These are phyloP conservation scores for Miscanthus sacchariflorus DNA, from an alignment of 202 grass and related monocot genomes.

Conservation along the genomic window DNA sequence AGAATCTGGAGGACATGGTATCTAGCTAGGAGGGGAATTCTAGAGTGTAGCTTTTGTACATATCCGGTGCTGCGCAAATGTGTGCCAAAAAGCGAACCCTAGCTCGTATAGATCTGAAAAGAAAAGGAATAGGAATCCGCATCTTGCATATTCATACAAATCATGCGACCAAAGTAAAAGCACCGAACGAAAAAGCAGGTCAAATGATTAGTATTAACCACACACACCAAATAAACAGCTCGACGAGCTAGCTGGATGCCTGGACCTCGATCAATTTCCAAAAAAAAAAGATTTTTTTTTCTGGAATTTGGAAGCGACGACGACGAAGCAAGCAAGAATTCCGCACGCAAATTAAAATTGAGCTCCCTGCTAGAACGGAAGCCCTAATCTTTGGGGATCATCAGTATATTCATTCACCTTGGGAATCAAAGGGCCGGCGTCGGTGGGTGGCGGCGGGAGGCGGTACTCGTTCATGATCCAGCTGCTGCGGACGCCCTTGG, in stretches of 20 bases:
- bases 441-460: conserved; percentile 53
- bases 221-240: conserved; percentile 15
- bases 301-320: background rate
- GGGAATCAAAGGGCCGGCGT: conserved; percentile 61
- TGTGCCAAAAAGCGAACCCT: conserved; percentile 63
- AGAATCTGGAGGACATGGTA: conserved; percentile 37
- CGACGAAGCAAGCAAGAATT: background rate
- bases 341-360: background rate
- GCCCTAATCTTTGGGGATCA: conserved; percentile 38
- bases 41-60: conserved; percentile 38
- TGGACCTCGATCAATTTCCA: background rate
- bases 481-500: conserved; percentile 84
- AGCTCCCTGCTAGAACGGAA: background rate
- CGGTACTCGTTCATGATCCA: conserved; percentile 99
- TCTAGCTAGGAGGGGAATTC: conserved; percentile 40
- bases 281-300: background rate
- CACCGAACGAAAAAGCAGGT: conserved; percentile 30
- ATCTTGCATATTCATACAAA: conserved; percentile 40
- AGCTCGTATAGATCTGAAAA: conserved; percentile 62
- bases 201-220: conserved; percentile 44
- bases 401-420: conserved; percentile 53
- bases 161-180: conserved; percentile 58
- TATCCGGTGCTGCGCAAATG: conserved; percentile 34
- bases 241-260: background rate
- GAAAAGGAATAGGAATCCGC: conserved; percentile 25